Percentiles rank a stretch among this genome's conserved stretches.
Conservation (phyloP, 1,284 basidiomycete species). For the Gymnopus androsaceus region DNA sequence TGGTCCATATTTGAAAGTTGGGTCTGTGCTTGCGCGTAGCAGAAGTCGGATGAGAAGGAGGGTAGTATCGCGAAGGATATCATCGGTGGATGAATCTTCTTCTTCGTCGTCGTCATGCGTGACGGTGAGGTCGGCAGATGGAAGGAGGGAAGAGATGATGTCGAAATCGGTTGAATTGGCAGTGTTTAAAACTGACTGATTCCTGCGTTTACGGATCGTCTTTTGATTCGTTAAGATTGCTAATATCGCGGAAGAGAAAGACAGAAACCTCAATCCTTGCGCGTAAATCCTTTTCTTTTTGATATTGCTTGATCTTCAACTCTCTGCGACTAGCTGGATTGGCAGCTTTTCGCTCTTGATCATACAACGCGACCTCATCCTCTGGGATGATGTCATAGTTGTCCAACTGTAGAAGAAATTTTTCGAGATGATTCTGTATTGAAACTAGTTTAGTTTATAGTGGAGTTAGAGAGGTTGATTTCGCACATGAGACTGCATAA, state of each 20-base stretch:
- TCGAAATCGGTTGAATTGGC: conserved; percentile 53
- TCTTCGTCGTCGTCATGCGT: conserved; percentile 50
- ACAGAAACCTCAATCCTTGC: conserved; percentile 70
- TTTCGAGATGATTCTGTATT: conserved; percentile 55
- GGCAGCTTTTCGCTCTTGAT: conserved; percentile 40
- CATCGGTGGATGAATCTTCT: conserved; percentile 62
- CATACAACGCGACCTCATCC: conserved; percentile 59
- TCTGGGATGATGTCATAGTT: conserved; percentile 71
- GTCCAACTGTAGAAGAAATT: conserved; percentile 62
- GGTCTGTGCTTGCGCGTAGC: conserved; percentile 68
- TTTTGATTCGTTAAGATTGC: conserved; percentile 26
- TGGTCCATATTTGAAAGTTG: conserved; percentile 72
- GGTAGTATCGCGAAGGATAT: conserved; percentile 65
- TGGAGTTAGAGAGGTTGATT: neutral
- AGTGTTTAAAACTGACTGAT: conserved; percentile 38
- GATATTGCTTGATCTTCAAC: conserved; percentile 86
- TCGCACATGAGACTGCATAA: conserved; percentile 65
- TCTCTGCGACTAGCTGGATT: conserved; percentile 78
- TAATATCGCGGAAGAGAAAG: conserved; percentile 17
- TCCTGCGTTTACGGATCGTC: conserved; percentile 56
- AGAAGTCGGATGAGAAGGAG: conserved; percentile 74
- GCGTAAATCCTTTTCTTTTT: conserved; percentile 79
- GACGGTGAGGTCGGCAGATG: conserved; percentile 21
- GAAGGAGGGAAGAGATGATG: conserved; percentile 62
- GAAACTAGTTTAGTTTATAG: conserved; percentile 20